These are phyloP conservation scores for Sapria himalayana DNA, from an alignment of 345 rosid genomes.

Conservation along the genomic window DNA sequence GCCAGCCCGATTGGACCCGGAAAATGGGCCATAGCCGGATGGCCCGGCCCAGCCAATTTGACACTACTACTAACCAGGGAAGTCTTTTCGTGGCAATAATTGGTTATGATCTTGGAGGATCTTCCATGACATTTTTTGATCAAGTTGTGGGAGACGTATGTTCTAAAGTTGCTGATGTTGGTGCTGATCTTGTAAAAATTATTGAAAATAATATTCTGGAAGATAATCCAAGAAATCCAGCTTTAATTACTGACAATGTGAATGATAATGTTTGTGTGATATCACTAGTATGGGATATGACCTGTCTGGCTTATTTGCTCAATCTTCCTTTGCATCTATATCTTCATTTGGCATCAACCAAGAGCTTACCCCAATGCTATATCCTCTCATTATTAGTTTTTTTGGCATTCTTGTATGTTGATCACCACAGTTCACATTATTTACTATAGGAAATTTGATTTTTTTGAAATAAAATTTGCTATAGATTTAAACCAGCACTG, in stretches of 20 bases:
- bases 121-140: constrained; percentile 76
- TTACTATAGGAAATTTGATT: constrained; percentile 56
- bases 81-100: constrained; percentile 77
- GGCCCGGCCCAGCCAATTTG: too few species aligned
- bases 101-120: constrained; percentile 79
- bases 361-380: constrained; percentile 48
- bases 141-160: constrained; percentile 77
- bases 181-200: constrained; percentile 93
- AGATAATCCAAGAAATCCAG: constrained; percentile 77
- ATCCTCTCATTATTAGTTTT: constrained; percentile 53
- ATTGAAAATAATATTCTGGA: constrained; percentile 69
- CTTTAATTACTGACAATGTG: constrained; percentile 81
- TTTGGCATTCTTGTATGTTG: constrained; percentile 53
- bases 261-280: constrained; percentile 77
- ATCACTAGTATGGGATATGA: constrained; percentile 82
- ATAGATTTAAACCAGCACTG: constrained; percentile 52
- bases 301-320: constrained; percentile 58
- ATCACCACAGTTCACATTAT: constrained; percentile 49
- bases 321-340: constrained; percentile 63
- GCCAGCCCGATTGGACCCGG: too few species aligned
- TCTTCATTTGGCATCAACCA: constrained; percentile 59
- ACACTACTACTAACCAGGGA: too few species aligned
- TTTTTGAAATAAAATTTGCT: constrained; percentile 52
- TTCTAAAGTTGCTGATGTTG: constrained; percentile 78
- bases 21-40: too few species aligned